These are phyloP conservation scores for Candida insectorum DNA, from an alignment of 805 yeast species.

Conservation along the genomic window DNA sequence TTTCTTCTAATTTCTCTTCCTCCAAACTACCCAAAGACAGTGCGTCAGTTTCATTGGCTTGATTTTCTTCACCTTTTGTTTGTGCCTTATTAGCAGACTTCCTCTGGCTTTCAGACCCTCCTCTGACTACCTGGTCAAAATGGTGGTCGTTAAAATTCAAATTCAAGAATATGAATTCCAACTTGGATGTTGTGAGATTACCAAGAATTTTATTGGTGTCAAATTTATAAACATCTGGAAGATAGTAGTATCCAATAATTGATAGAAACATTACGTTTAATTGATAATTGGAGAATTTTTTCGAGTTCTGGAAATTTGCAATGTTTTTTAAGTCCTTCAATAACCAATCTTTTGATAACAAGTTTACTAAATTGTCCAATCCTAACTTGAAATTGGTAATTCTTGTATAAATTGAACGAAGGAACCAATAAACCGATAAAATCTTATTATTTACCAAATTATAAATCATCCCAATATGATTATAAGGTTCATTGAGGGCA, in stretches of 20 bases:
- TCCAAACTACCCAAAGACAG: too few relatives aligned
- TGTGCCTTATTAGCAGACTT: neutral
- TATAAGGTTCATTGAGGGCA: slow-evolving; percentile 64
- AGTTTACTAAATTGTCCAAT: slow-evolving; percentile 39
- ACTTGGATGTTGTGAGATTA: slow-evolving; percentile 19
- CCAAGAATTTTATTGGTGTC: slow-evolving; percentile 18
- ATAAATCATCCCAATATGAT: slow-evolving; percentile 50
- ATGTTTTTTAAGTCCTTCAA: slow-evolving; percentile 3
- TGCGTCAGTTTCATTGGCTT: too few relatives aligned
- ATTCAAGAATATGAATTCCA: slow-evolving; percentile 22
- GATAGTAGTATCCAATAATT: slow-evolving; percentile 40
- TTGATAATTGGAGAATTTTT: slow-evolving; percentile 10
- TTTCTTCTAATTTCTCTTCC: too few relatives aligned
- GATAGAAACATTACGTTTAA: slow-evolving; percentile 26
- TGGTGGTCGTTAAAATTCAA: slow-evolving; percentile 11
- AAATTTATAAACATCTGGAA: slow-evolving; percentile 30
- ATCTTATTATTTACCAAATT: slow-evolving; percentile 43
- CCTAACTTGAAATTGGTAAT: slow-evolving; percentile 47
- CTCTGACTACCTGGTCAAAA: slow-evolving; percentile 11
- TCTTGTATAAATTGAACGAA: slow-evolving; percentile 55
- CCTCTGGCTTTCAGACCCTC: neutral
- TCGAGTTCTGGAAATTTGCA: neutral
- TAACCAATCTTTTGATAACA: slow-evolving; percentile 27
- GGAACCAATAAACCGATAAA: slow-evolving; percentile 49
- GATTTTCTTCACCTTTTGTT: too few relatives aligned